phyloP scores from a whole-genome alignment of 306 rosid genomes.

The Gastrolobium bilobum region DNA sequence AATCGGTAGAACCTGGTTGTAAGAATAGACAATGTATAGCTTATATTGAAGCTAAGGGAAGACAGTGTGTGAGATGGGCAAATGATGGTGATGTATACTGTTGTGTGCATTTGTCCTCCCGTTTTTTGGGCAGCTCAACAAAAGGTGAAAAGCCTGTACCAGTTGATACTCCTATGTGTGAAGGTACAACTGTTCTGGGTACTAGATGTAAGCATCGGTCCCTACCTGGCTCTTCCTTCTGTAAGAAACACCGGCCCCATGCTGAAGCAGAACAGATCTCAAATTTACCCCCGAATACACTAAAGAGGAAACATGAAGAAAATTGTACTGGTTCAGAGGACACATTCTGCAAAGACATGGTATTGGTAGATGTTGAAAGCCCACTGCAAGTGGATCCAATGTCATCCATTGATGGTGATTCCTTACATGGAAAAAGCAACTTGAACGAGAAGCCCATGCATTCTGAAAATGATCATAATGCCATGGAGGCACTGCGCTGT shows the following conservation, averaged over 20 bases:
- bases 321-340: constrained; percentile 57
- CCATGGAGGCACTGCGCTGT: constrained; percentile 61
- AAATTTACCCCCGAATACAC: constrained; percentile 55
- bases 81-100: constrained; percentile 99
- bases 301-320: constrained; percentile 79
- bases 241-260: constrained; percentile 91
- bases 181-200: constrained; percentile 98
- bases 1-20: constrained; percentile 62
- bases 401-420: constrained; percentile 56
- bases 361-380: constrained; percentile 60
- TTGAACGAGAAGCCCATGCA: constrained; percentile 57
- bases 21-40: constrained; percentile 91
- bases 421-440: constrained; percentile 52
- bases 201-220: constrained; percentile 95
- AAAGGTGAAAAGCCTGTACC: constrained; percentile 65
- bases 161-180: constrained; percentile 87
- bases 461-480: constrained; percentile 58
- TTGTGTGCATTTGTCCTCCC: constrained; percentile 94
- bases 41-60: constrained; percentile 93
- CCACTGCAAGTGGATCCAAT: constrained; percentile 72
- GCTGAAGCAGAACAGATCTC: constrained; percentile 59
- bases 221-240: constrained; percentile 75
- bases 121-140: constrained; percentile 76
- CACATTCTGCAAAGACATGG: constrained; percentile 63
- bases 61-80: constrained; percentile 99